Evolutionary conservation across 2,329 filamentous ascomycete genomes (phyloP), one percentile per base, ranked within the genome.

Genomic region (Fusarium beomiforme): DNA sequence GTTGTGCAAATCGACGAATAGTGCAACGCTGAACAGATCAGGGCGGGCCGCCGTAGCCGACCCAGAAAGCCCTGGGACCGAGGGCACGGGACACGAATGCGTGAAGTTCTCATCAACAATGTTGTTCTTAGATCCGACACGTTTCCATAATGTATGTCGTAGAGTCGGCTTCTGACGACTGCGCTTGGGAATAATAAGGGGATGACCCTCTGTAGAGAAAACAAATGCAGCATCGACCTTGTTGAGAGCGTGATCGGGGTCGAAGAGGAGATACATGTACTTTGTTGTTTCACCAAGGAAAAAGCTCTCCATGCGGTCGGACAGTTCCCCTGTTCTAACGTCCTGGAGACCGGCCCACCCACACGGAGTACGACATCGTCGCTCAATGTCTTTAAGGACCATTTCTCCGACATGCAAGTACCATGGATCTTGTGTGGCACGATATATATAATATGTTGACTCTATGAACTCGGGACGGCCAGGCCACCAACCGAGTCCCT

Each of bases 281-380:
- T 98, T 98, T 46, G 94, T 91, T 3, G 96, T 99, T 81, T 99
- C 96, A 17, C 96, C 95, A 2, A 99, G 86, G 77, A 98, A 98
- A 85, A 98, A 99, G 79, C 95, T 98, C 81, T 99, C 96, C 96
- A 98, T 98, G 36, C 96, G 92, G 79, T 99, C 95, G 74, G 89
- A 93, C 81, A 94, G 90, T 81, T 98, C 93, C 6, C 95, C 95
- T 8, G 89, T 93, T 36, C 91, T 85, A 12, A 95, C 93, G 79
- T 95, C 91, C 76, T 94, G 91, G 37, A 98, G 85, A 1, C 95
- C 95, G 17, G 95, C 93, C 94, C 95, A 98, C 42, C 96, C 96
- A 76, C 96, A 99, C 68, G 89, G 88, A 1, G 94, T 94, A 89
- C 93, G 94, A 81, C 96, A 99, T 58, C 95, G 89, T 51, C 93